Percentiles rank a stretch among this genome's conserved stretches.
phyloP scores from a whole-genome alignment of 257 asterid genomes.

The Vinca minor region DNA sequence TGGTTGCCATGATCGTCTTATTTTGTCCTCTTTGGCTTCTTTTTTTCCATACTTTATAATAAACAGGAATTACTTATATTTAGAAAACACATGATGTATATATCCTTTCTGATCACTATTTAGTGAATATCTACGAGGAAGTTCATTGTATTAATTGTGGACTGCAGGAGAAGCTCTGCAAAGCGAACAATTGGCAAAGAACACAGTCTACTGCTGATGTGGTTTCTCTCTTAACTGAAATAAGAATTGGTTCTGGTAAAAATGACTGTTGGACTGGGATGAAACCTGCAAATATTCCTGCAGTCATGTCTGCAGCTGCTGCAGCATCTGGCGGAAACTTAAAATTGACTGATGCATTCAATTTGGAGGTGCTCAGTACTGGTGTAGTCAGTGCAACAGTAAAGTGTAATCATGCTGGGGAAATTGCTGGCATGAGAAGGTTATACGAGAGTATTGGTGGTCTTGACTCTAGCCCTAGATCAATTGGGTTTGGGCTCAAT shows the following conservation, averaged over 20 bases:
- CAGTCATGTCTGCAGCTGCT: conserved; percentile 96
- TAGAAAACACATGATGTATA: neutral
- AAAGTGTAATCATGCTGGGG: conserved; percentile 97
- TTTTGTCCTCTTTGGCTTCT: neutral
- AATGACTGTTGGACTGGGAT: conserved; percentile 92
- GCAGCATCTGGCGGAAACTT: conserved; percentile 97
- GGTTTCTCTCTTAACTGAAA: conserved; percentile 91
- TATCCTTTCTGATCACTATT: neutral
- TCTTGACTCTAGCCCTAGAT: conserved; percentile 26
- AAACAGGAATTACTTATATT: neutral
- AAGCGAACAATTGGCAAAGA: conserved; percentile 91
- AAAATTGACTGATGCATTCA: conserved; percentile 83
- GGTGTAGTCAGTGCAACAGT: conserved; percentile 94
- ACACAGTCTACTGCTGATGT: conserved; percentile 90
- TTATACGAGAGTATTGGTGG: conserved; percentile 84
- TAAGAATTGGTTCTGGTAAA: conserved; percentile 94
- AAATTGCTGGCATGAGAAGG: conserved; percentile 98
- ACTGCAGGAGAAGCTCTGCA: conserved; percentile 79
- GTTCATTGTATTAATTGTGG: conserved; percentile 5
- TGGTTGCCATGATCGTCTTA: neutral
- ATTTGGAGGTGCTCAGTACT: conserved; percentile 92
- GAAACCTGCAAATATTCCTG: conserved; percentile 62
- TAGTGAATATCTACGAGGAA: neutral
- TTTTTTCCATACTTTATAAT: neutral
- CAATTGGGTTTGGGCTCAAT: conserved; percentile 33